Conservation (phyloP, 345 rosid species). For the Aquilaria sinensis region DNA sequence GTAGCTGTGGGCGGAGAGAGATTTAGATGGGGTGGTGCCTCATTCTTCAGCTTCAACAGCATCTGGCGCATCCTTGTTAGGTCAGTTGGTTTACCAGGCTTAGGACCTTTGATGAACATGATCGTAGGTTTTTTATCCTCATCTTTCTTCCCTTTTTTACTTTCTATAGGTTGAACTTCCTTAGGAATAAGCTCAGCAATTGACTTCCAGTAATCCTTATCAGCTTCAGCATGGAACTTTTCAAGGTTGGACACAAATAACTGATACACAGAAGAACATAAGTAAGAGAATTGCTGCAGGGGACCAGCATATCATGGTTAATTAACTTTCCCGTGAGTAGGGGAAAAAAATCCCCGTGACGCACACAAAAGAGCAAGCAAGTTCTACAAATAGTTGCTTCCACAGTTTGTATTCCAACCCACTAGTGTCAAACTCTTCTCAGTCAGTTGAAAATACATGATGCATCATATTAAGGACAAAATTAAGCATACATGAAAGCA, state of each 20-base stretch:
- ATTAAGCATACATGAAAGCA: no score
- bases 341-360: no score
- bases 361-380: no score
- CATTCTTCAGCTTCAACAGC: conserved; percentile 58
- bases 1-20: conserved; percentile 35
- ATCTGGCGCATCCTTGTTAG: conserved; percentile 76
- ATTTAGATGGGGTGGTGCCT: conserved; percentile 61
- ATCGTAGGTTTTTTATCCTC: conserved; percentile 54
- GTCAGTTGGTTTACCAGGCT: conserved; percentile 76
- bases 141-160: conserved; percentile 62
- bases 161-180: conserved; percentile 59
- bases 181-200: conserved; percentile 76
- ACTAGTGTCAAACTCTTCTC: no score
- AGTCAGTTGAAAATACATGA: no score
- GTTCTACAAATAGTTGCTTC: no score
- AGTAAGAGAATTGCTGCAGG: background rate
- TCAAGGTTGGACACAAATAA: conserved; percentile 39
- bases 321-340: no score
- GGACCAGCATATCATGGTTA: no score
- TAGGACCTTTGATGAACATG: conserved; percentile 62
- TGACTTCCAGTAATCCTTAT: conserved; percentile 76
- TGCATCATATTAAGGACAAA: no score
- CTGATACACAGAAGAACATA: conserved; percentile 20
- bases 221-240: conserved; percentile 60
- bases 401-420: no score